Evolutionary conservation across 352 stramenopile species (phyloP).

Genomic region (Pythium dissotocum): DNA sequence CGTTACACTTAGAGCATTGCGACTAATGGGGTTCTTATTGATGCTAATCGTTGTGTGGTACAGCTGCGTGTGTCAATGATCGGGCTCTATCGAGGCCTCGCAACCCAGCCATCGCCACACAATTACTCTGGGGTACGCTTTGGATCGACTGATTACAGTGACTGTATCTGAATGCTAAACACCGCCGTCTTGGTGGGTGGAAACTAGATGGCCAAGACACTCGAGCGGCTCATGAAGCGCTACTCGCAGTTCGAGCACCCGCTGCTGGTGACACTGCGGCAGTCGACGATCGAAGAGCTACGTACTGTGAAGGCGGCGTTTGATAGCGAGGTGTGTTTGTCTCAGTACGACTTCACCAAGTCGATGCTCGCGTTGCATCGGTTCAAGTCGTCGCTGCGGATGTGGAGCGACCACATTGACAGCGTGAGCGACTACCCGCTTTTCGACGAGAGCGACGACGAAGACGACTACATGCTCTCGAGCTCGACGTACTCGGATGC

Average conservation of each 20-base stretch:
- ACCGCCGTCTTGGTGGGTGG: too few species aligned
- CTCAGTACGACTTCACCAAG: conserved; percentile 78
- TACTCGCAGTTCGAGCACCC: conserved; percentile 72
- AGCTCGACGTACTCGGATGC: conserved; percentile 68
- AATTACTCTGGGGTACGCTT: conserved; percentile 53
- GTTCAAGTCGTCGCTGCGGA: conserved; percentile 61
- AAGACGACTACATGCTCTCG: conserved; percentile 54
- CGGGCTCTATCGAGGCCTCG: conserved; percentile 63
- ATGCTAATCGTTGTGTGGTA: background rate
- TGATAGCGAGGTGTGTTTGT: conserved; percentile 63
- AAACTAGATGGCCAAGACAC: conserved; percentile 35
- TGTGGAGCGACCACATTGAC: conserved; percentile 84
- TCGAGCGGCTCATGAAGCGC: conserved; percentile 52
- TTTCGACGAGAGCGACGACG: conserved; percentile 60
- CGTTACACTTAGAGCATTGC: background rate
- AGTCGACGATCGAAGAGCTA: conserved; percentile 73
- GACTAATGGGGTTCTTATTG: background rate
- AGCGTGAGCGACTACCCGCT: conserved; percentile 74
- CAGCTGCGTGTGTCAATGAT: conserved; percentile 77
- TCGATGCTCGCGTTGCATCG: conserved; percentile 72
- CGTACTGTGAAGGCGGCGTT: conserved; percentile 65
- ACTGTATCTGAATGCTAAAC: too few species aligned
- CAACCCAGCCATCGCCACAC: conserved; percentile 45
- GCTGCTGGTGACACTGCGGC: conserved; percentile 63
- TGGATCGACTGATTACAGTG: too few species aligned